Base-by-base conservation (phyloP, 345 rosid genomes). In the Syzygium aromaticum region DNA sequence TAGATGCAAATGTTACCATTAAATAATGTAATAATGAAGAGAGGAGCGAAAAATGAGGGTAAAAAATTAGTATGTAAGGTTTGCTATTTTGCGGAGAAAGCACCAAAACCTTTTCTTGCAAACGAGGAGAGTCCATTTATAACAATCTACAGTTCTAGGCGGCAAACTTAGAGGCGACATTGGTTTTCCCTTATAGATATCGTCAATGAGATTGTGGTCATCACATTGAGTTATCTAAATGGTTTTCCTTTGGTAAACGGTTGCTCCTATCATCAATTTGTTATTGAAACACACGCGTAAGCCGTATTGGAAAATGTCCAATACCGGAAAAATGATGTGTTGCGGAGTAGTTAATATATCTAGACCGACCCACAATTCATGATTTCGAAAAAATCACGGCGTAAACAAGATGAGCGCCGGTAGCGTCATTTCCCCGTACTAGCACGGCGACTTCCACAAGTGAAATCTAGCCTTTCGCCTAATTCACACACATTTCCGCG, bases 291-390 rank as follows among this genome's bases (percentile, higher is more conserved):
- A 57, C 64, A 11, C 28, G 27, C 0, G 0, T 57, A 28, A 57
- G 1, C 25, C 25, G 64, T 11, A 25, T 57, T 11, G 4, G 3
- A 25, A 57, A 57, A 11, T 11, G 14, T 11, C 28, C 27, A 0
- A 1, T 0, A 25, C 3, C 3, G 1, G 0, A 57, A 4, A 57
- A 57, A 10, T 25, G 1, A 6, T 25, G 7, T 57, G 15, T 0
- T 25, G 1, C 0, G 11, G 0, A 57, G 0, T 4, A 57, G 14
- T 25, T 57, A 25, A 25, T 57, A 57, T 57, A 57, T 57, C 3
- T 14, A 25, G 25, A 3, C 64, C 15, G 12, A 57, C 6, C 15
- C 27, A 25, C 0, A 57, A 25, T 11, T 57, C 15, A 57, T 9
- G 28, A 25, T 61, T 61, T 13, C 0, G 14, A n/a, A 9, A 67